Base-by-base conservation (phyloP, 495 filamentous ascomycete species). In the Lophiostoma macrostomum region DNA sequence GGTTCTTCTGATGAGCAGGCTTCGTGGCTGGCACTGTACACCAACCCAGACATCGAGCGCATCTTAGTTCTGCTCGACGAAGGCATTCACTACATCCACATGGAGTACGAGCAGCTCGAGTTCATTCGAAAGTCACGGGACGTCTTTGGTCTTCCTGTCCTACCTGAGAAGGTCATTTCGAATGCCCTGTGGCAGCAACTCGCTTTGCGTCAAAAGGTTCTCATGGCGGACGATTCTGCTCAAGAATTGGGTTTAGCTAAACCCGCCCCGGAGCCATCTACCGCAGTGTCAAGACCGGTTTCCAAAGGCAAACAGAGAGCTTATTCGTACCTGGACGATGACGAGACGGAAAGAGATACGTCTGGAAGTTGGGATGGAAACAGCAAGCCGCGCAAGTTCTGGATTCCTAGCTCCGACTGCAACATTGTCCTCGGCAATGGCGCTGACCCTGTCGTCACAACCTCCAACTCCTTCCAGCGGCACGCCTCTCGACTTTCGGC, bases 1-100 rank as follows among this genome's bases (percentile, higher is more conserved):
- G 58, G 49, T 5, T 54, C 67, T 3, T 67, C 75, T 10, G 75
- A 79, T 25, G 62, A 63, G 7, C 71, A 78, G 27, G 64, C 68
- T 24, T 56, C 50, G 7, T 77, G 74, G 74, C 28, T 75, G 7
- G 52, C 68, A 6, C 64, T 75, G 3, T 79, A 79, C 58, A 75
- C 74, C 6, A 62, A 69, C 41, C 65, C 73, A 0, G 79, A 82
- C 43, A 65, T 82, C 31, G 75, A 75, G 47, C 77, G 78, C n/a
- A 63, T 82, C n/a, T 63, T 78, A 12, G 74, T 78, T 3, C 62
- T 82, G 4, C 63, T 82, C 13, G 77, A 82, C 53, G 73, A 78
- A 63, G 79, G 78, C 20, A 80, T 82, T 24, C 79, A 82, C 64
- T 82, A 81, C 56, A 67, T 80, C n/a, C 79, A 82, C 62, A 70